Evolutionary conservation across 305 asterid species (phyloP), one percentile per base, ranked within the genome.

Genomic region (Rubia peregrina): DNA sequence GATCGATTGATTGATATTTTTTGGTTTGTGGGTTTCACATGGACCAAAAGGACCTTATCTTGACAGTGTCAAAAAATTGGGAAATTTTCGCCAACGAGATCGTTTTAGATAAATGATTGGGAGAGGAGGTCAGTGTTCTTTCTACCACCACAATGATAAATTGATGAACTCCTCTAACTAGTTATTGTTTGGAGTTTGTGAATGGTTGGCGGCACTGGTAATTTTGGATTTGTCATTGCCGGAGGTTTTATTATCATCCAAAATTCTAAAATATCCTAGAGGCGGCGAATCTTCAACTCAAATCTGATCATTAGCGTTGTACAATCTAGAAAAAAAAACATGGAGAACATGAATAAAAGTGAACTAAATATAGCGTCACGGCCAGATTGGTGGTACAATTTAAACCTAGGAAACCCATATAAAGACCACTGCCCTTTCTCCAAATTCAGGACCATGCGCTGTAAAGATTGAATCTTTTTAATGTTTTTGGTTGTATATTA

Each of bases 381-480:
- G 73, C 78, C 96, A 53, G 97, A 90, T 78, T 95, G 77, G 17
- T 92, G 96, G 98, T 92, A 90, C 82, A 77, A 87, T 71, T 80
- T 93, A 76, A 82, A 84, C 77, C 86, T 93, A 57, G 98, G 98
- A 26, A 84, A 96, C 73, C 87, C 98, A 62, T 93, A 89, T 85
- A 87, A 81, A 78, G 97, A 93, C 44, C 77, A 71, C 36, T 83
- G 82, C 21, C 86, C 87, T 66, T 90, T 97, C 62, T 89, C 96
- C 84, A 90, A 85, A 80, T 93, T 93, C 92, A 88, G 98, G 86
- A 90, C 96, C 80, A 81, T 93, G 60, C 93, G 98, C 48, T 93
- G 98, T 93, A 82, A 51, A 60, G 16, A 16, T 60, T 80, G 44
- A 48, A 51, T 30, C 62, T 67, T 9, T 46, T 40, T 63, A 13